These are phyloP conservation scores for Dipteronia sinensis DNA, from an alignment of 345 rosid species.

Conservation along the genomic window DNA sequence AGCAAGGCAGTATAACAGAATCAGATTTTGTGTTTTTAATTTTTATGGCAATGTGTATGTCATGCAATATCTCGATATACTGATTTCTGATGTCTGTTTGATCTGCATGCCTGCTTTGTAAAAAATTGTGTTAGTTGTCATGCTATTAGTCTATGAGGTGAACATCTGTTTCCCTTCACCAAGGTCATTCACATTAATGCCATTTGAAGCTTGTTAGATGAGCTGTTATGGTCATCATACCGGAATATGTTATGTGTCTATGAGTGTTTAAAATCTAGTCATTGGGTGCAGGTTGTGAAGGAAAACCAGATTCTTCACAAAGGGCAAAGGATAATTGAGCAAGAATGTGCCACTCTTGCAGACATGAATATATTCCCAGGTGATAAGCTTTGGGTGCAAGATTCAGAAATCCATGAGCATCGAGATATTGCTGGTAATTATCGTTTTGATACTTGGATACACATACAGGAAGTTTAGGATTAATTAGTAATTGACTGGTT, in stretches of 20 bases:
- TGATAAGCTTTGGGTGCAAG: constrained; percentile 96
- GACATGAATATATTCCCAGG: constrained; percentile 95
- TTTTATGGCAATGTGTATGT: not conserved
- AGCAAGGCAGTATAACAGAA: not conserved
- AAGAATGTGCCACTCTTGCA: constrained; percentile 92
- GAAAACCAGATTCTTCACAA: constrained; percentile 94
- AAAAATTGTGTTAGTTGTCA: constrained; percentile 4
- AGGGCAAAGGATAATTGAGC: constrained; percentile 74
- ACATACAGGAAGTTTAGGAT: constrained; percentile 1
- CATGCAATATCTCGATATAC: not conserved
- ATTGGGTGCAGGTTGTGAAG: constrained; percentile 73
- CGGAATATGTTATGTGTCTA: not conserved
- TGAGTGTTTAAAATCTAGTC: not conserved
- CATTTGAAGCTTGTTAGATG: constrained; percentile 8
- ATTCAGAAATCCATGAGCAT: constrained; percentile 89
- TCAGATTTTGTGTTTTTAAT: not conserved
- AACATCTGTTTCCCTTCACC: not conserved
- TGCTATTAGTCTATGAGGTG: not conserved
- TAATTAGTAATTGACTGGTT: constrained; percentile 1
- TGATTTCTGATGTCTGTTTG: not conserved
- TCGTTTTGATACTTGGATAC: not conserved
- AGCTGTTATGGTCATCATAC: not conserved
- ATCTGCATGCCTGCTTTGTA: not conserved
- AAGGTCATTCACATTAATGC: not conserved
- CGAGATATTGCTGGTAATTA: constrained; percentile 95